phyloP scores from a whole-genome alignment of 1,284 basidiomycete genomes.

The Malassezia restricta region DNA sequence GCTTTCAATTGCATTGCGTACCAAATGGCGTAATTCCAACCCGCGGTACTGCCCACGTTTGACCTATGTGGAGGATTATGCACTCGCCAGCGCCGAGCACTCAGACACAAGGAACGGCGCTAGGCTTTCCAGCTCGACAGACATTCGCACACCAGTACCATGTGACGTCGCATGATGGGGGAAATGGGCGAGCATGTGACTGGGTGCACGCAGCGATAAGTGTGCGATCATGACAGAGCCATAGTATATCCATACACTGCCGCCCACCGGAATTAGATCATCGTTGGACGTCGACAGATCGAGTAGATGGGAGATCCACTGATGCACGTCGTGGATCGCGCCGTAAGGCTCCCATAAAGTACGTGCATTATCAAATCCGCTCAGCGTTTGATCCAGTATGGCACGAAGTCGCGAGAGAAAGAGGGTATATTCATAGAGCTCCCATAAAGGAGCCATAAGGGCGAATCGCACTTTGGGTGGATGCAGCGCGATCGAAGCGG shows the following conservation, averaged over 20 bases:
- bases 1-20: not conserved
- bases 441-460: conserved; percentile 10
- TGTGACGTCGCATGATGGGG: conserved; percentile 4
- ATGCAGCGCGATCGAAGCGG: not conserved
- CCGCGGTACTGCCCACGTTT: not conserved
- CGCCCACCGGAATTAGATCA: not conserved
- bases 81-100: not conserved
- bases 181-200: conserved; percentile 10
- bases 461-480: not conserved
- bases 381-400: not conserved
- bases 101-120: conserved; percentile 5
- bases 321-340: not conserved
- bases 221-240: not conserved
- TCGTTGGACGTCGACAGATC: not conserved
- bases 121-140: conserved; percentile 12
- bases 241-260: conserved; percentile 2
- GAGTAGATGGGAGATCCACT: conserved; percentile 4
- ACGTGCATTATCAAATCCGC: not conserved
- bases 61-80: too few species aligned
- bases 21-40: not conserved
- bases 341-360: conserved; percentile 7
- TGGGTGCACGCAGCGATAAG: conserved; percentile 8
- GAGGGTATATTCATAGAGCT: conserved; percentile 17
- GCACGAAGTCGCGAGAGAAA: conserved; percentile 11
- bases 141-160: conserved; percentile 5